These are phyloP conservation scores for Aspergillus unguis DNA, from an alignment of 2,329 filamentous ascomycete genomes.

Conservation along the genomic window DNA sequence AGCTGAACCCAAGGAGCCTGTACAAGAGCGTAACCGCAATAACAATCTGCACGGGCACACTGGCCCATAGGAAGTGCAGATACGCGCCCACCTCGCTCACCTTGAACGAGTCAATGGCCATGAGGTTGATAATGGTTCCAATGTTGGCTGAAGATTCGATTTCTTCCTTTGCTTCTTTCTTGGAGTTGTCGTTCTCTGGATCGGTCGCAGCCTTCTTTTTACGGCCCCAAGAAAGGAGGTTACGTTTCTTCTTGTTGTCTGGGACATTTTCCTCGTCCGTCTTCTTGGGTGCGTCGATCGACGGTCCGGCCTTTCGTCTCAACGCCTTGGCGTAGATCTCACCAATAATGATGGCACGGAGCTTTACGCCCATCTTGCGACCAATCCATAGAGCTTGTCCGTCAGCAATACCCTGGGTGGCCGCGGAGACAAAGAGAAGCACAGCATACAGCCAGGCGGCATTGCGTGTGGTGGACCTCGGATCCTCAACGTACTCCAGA, in stretches of 20 bases:
- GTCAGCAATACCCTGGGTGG: slow-evolving; percentile 76
- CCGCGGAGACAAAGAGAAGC: slow-evolving; percentile 77
- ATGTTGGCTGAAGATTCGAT: slow-evolving; percentile 77
- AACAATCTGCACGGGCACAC: slow-evolving; percentile 81
- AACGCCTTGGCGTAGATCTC: slow-evolving; percentile 97
- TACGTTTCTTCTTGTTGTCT: slow-evolving; percentile 40
- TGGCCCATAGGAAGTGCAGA: slow-evolving; percentile 90
- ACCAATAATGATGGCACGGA: slow-evolving; percentile 92
- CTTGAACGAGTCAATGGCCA: slow-evolving; percentile 99
- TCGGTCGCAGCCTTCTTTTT: slow-evolving; percentile 47
- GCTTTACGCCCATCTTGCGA: slow-evolving; percentile 86
- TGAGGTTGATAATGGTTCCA: slow-evolving; percentile 98
- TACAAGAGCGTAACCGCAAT: slow-evolving; percentile 81
- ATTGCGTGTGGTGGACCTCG: slow-evolving; percentile 69
- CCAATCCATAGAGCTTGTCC: slow-evolving; percentile 90
- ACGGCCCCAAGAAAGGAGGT: slow-evolving; percentile 55
- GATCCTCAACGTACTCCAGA: slow-evolving; percentile 87
- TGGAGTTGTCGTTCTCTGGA: slow-evolving; percentile 16
- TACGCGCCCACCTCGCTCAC: slow-evolving; percentile 93
- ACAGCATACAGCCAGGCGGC: slow-evolving; percentile 96
- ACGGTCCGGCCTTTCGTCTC: slow-evolving; percentile 80
- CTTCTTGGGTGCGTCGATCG: slow-evolving; percentile 70
- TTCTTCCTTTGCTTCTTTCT: slow-evolving; percentile 29
- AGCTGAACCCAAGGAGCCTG: slow-evolving; percentile 84
- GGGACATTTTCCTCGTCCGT: slow-evolving; percentile 46